Base-by-base conservation (phyloP, 2,329 filamentous ascomycete species). In the Podosphaera aphanis region DNA sequence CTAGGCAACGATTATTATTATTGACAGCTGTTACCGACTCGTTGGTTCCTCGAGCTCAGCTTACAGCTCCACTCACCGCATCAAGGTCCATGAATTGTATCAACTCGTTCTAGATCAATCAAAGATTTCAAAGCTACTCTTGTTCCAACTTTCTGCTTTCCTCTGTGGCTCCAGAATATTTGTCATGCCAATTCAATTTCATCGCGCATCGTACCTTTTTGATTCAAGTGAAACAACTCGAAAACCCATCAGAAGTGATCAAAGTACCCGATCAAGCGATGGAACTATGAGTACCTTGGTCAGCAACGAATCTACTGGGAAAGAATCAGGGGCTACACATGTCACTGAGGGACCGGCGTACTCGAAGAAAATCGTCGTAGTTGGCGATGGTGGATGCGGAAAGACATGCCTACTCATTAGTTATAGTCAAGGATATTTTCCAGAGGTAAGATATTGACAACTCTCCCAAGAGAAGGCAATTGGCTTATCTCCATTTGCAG, bases 301-400 rank as follows among this genome's bases (percentile, higher is more conserved):
- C 64, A 88, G 81, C 64, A 70, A 73, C 51, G 79, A 77, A 49
- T 68, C 66, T 45, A 80, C 76, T 43, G 79, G 79, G 56, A 71
- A 77, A 58, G 78, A 86, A 62, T 86, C 82, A 42, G 74, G 81
- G 49, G 77, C 72, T 49, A 94, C 88, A 45, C 78, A 83, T 62
- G 74, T 88, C 63, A 94, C 88, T 43, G 84, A 93, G 60, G 83
- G 82, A 20, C 86, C 88, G 3, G 74, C 83, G 47, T 94, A 90
- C 66, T 95, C 88, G 54, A 98, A 98, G 71, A 98, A 98, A 72
- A 90, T 98, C 60, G 90, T 98, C 39, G 90, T 98, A 44, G 90
- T 98, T 40, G 90, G 90, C 51, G 90, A 98, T 63, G 90, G 90
- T 56, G 90, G 90, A 51, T 98, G 90, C 64, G 90, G 90, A 57